Evolutionary conservation across 2,329 filamentous ascomycete genomes (phyloP).

Genomic region (Elsinoe perseae): DNA sequence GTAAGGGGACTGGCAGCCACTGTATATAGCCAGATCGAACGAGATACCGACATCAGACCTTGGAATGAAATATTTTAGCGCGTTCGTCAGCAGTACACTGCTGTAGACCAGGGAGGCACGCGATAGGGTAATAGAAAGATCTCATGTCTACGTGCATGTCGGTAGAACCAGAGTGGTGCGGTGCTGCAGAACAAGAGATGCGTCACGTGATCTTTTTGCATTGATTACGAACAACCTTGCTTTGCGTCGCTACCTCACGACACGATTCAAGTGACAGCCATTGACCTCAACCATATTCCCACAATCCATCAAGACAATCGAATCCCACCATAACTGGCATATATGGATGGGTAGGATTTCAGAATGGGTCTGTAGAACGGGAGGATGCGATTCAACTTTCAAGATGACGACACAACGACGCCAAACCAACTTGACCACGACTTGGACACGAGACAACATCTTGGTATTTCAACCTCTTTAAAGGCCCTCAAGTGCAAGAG

Average conservation of each 20-base stretch:
- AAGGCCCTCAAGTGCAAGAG: neutral
- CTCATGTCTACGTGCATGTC: too few species aligned
- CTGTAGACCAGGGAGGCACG: too few species aligned
- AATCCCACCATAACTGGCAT: neutral
- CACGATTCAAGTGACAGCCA: neutral
- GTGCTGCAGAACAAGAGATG: too few species aligned
- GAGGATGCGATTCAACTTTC: neutral
- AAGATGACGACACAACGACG: conserved; percentile 14
- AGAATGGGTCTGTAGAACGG: neutral
- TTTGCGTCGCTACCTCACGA: too few species aligned
- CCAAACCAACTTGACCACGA: neutral
- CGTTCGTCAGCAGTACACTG: too few species aligned
- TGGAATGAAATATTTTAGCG: neutral
- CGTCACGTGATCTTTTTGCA: too few species aligned
- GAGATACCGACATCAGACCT: neutral
- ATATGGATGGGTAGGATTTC: neutral
- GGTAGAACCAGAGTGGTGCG: too few species aligned
- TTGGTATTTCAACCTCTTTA: neutral
- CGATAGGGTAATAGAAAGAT: too few species aligned
- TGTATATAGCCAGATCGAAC: conserved; percentile 2
- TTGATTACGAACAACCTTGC: too few species aligned
- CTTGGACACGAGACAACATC: conserved; percentile 7
- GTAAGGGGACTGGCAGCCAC: neutral
- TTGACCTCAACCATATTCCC: neutral
- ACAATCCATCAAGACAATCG: neutral